Evolutionary conservation across 495 filamentous ascomycete species (phyloP), one percentile per base, ranked within the genome.

Genomic region (Xanthoparmelia taractica): DNA sequence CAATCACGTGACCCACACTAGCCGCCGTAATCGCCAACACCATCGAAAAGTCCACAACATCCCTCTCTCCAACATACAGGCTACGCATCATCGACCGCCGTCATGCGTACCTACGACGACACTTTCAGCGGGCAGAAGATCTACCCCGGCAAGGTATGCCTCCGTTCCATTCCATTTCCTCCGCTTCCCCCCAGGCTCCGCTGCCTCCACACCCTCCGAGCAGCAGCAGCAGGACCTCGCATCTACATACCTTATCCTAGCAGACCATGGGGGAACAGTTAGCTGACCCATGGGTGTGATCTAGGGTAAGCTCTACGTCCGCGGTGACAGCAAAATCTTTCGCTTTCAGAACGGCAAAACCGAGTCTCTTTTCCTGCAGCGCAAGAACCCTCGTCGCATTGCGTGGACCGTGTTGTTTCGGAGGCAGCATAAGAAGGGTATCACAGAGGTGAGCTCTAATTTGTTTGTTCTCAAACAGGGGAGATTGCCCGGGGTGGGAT

Each of bases 281-380:
- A 50, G 38, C 61, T 67, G 41, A 67, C 15, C 2, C 8, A 36
- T n/a, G 2, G 0, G 37, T 27, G 18, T 36, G 5, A 40, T 73
- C 68, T 65, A 97, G 92, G 92, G 92, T 82, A 97, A 97, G 83
- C 87, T 99, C 80, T 99, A 90, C 82, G 81, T 99, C 84, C 90
- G 94, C 80, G 91, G 92, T 74, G 94, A 99, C 85, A 96, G 90
- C 91, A 99, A 97, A 85, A 86, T 97, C 85, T 99, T 99, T 86
- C 91, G 94, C 73, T 99, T 99, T 88, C 90, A 95, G 80, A 97
- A 95, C 79, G 92, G 94, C 84, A 99, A 99, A 83, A 92, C 92
- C 83, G 95, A 99, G 80, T 96, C 90, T 67, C 89, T 99, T 69
- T 97, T 97, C 86, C 91, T 97, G 67, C 94, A 99, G 84, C 93